Base-by-base conservation (phyloP, 169 alveolate species). In the Plasmodium knowlesi region DNA sequence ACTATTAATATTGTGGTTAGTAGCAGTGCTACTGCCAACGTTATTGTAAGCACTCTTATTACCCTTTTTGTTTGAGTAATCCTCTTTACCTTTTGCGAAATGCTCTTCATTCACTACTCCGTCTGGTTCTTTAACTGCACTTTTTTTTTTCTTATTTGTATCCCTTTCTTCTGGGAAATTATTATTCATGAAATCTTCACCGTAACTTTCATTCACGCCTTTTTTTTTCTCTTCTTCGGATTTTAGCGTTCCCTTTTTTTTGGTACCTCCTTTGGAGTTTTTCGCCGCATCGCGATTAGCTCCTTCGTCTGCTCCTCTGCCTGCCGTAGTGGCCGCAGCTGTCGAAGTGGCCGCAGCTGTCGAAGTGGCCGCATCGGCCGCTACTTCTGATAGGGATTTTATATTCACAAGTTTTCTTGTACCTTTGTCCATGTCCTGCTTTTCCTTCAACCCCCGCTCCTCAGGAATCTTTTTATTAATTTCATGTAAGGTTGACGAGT, bases 381-480 rank as follows among this genome's bases (percentile, higher is more conserved):
- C 76, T 67, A 19, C 37, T 25, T 34, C 14, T 67, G 76, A 67
- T 67, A 67, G 6, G 10, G 70, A 32, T 85, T 85, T 85, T 84
- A 70, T 71, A 10, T 71, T 84, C 50, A 50, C 43, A 39, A 43
- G 37, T 43, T 67, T 84, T 41, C 71, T 67, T 67, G 92, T 16
- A 67, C 76, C 2, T 71, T 84, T 81, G n/a, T 37, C 74, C 46
- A 57, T 19, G 43, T 53, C 73, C 32, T 14, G 30, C n/a, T 76
- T 86, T 25, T 86, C 79, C 71, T 74, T 86, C 43, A 19, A 28
- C 16, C 37, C 72, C 5, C 53, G 46, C 30, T 86, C 93, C 9
- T 86, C 93, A 50, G 39, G 85, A 37, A 57, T n/a, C 14, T 86
- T 34, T 86, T 86, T 86, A 86, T 76, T 86, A 74, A 57, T 39